These are phyloP conservation scores for Alternaria triticimaculans DNA, from an alignment of 2,329 filamentous ascomycete species.

Conservation along the genomic window DNA sequence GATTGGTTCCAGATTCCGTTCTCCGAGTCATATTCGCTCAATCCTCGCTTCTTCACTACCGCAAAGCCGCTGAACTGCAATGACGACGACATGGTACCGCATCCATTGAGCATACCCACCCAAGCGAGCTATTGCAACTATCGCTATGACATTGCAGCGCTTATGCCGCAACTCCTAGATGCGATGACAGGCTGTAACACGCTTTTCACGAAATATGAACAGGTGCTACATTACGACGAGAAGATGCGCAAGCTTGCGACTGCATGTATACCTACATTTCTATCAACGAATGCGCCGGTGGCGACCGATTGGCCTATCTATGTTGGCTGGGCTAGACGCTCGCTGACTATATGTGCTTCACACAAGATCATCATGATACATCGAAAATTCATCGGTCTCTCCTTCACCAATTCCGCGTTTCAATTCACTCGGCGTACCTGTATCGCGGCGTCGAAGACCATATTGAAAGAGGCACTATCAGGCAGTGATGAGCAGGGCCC, in stretches of 20 bases:
- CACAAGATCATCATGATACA: constrained; percentile 56
- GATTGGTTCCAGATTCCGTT: constrained; percentile 53
- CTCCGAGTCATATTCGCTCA: constrained; percentile 48
- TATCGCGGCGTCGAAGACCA: constrained; percentile 50
- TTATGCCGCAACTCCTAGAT: constrained; percentile 50
- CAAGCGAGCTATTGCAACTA: constrained; percentile 45
- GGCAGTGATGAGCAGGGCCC: constrained; percentile 42
- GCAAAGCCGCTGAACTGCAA: constrained; percentile 44
- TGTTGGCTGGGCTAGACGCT: constrained; percentile 48
- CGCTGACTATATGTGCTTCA: constrained; percentile 46
- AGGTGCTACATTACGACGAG: constrained; percentile 49
- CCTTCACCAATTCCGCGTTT: constrained; percentile 49
- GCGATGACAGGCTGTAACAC: constrained; percentile 45
- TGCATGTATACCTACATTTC: constrained; percentile 41
- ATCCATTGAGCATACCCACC: constrained; percentile 31
- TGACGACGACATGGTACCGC: constrained; percentile 31
- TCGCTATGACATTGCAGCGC: constrained; percentile 46
- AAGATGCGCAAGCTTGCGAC: constrained; percentile 48
- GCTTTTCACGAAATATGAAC: constrained; percentile 50
- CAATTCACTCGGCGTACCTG: constrained; percentile 50
- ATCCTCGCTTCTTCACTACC: constrained; percentile 37
- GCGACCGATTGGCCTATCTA: constrained; percentile 45
- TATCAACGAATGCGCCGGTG: constrained; percentile 38
- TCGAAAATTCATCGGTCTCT: constrained; percentile 47
- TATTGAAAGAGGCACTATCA: constrained; percentile 47